Evolutionary conservation across 371 early-diverging fungal genomes (phyloP).

Genomic region (Circinella minor): DNA sequence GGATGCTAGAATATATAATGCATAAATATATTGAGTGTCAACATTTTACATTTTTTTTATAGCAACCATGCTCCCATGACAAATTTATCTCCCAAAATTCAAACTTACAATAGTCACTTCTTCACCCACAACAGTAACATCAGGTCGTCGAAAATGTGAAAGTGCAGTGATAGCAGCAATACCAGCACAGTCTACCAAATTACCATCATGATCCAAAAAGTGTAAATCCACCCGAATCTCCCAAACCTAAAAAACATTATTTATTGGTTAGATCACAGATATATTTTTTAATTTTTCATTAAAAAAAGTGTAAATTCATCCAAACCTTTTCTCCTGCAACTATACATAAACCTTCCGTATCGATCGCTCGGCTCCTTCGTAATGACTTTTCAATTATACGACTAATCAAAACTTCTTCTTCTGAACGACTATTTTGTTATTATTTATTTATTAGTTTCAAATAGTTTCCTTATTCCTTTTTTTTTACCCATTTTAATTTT

Average conservation of each 20-base stretch:
- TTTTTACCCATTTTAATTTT: conserved; percentile 1
- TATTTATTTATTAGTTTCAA: not conserved
- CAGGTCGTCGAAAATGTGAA: conserved; percentile 91
- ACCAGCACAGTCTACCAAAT: conserved; percentile 89
- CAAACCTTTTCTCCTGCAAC: conserved; percentile 90
- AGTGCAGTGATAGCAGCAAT: conserved; percentile 92
- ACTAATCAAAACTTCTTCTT: conserved; percentile 83
- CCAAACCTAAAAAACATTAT: conserved; percentile 74
- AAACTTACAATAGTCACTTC: conserved; percentile 85
- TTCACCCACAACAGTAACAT: conserved; percentile 90
- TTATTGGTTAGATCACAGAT: too few relatives aligned
- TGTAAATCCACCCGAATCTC: conserved; percentile 87
- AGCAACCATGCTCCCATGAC: too few relatives aligned
- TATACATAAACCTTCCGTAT: conserved; percentile 96
- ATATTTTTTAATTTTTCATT: too few relatives aligned
- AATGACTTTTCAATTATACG: conserved; percentile 90
- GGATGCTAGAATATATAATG: conserved; percentile 68
- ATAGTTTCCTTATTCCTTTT: too few relatives aligned
- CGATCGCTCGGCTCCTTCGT: conserved; percentile 85
- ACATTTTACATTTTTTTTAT: too few relatives aligned
- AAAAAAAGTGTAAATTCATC: not conserved
- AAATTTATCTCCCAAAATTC: too few relatives aligned
- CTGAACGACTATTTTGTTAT: conserved; percentile 55
- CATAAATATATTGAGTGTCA: not conserved
- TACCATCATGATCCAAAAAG: conserved; percentile 93